Conservation (phyloP, 2,329 filamentous ascomycete genomes). For the Apiospora marii region DNA sequence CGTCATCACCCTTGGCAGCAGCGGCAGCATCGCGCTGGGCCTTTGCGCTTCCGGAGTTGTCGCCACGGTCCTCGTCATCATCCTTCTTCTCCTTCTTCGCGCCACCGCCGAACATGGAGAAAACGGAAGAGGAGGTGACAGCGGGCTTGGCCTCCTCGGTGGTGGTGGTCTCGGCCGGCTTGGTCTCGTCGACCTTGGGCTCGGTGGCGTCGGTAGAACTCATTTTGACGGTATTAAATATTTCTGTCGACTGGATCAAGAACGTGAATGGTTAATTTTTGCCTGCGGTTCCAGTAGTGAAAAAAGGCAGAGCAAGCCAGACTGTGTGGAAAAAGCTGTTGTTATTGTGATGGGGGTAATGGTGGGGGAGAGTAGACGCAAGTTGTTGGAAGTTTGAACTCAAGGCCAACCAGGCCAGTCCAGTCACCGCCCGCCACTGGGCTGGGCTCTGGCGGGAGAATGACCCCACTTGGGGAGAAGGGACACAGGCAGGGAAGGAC, state of each 20-base stretch:
- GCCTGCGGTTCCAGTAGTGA: not conserved
- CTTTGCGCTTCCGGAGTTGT: slow-evolving; percentile 89
- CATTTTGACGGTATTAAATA: slow-evolving; percentile 47
- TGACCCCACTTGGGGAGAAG: not conserved
- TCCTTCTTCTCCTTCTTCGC: slow-evolving; percentile 97
- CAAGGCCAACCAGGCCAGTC: not conserved
- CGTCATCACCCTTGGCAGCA: slow-evolving; percentile 61
- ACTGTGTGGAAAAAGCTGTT: slow-evolving; percentile 11
- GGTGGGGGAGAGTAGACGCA: slow-evolving; percentile 7
- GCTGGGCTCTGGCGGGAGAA: slow-evolving; percentile 3
- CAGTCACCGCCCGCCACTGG: slow-evolving; percentile 18
- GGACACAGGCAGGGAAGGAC: not conserved
- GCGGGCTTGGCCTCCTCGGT: slow-evolving; percentile 49
- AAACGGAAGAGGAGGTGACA: slow-evolving; percentile 73
- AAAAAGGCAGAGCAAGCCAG: not conserved
- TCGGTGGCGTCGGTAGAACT: slow-evolving; percentile 59
- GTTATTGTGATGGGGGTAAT: not conserved
- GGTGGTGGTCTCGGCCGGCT: slow-evolving; percentile 45
- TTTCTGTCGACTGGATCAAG: slow-evolving; percentile 25
- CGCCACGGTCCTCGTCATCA: slow-evolving; percentile 80
- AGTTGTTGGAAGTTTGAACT: not conserved
- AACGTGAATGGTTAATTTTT: slow-evolving; percentile 20
- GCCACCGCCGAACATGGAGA: slow-evolving; percentile 98
- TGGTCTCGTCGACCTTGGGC: slow-evolving; percentile 62
- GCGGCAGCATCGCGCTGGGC: slow-evolving; percentile 72